Evolutionary conservation across 2,329 filamentous ascomycete genomes (phyloP).

Genomic region (Penicillium aurantiogriseum): DNA sequence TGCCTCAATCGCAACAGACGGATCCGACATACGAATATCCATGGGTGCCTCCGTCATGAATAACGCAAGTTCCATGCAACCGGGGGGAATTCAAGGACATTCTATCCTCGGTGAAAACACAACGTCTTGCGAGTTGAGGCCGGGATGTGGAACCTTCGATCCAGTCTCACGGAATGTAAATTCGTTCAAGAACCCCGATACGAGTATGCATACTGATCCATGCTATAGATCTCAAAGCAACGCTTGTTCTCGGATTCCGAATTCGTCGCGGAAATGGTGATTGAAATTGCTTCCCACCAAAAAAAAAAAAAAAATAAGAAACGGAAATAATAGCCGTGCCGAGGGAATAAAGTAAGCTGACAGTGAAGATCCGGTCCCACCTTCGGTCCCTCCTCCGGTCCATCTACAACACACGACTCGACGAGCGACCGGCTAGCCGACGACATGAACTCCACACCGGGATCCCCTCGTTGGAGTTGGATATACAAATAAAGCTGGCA

Average conservation of each 20-base stretch:
- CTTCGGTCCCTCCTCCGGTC: background rate
- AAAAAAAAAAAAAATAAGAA: background rate
- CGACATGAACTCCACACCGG: background rate
- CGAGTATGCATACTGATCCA: background rate
- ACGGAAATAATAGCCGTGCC: background rate
- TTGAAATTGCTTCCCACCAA: background rate
- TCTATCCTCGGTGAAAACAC: background rate
- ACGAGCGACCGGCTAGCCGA: background rate
- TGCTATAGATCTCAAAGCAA: background rate
- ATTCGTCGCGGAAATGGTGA: background rate
- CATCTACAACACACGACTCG: background rate
- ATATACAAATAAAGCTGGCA: background rate
- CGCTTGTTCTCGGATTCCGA: background rate
- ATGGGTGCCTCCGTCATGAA: conserved; percentile 17
- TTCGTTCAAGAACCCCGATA: background rate
- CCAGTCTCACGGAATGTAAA: background rate
- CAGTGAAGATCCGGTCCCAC: background rate
- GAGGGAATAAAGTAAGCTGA: background rate
- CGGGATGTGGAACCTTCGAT: background rate
- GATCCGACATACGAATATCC: conserved; percentile 15
- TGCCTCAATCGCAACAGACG: conserved; percentile 8
- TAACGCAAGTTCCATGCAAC: background rate
- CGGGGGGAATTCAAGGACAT: background rate
- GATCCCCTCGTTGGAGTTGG: background rate
- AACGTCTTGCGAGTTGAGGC: background rate